Evolutionary conservation across 2,329 filamentous ascomycete species (phyloP), one percentile per base, ranked within the genome.

Genomic region (Stemphylium beticola): DNA sequence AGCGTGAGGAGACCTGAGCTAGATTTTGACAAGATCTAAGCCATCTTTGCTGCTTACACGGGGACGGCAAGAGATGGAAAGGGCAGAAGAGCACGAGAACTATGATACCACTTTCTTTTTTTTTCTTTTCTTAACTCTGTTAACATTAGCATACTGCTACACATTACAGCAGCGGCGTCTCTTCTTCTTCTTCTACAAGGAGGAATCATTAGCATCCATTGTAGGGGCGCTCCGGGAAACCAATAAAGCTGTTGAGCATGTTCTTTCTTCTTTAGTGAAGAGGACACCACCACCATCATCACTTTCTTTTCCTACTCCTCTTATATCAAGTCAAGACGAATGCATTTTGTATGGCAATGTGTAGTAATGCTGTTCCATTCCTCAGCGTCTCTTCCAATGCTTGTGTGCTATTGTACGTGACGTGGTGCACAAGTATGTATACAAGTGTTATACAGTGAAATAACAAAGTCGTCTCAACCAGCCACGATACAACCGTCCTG

Each of bases 81-180:
- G 34, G 39, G 33, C 26, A 17, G 39, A 34, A 24, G 18, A 31
- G 46, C 24, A 54, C 53, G 33, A 53, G 48, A 47, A 60, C 59
- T 50, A 68, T 72, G 70, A 74, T 73, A 74, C 71, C 70, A 71
- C 55, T 69, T 67, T 67, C 53, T 53, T 57, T 57, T 55, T 57
- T 55, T 39, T 22, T 33, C n/a, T 49, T 39, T 52, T 50, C 39
- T 38, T 58, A 37, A 34, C 22, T 33, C 41, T 47, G 40, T 45
- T 18, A 17, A 40, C 17, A 50, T 45, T 15, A 53, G 44, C 38
- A 50, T 56, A 58, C 48, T 58, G 53, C 38, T 49, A 26, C 20
- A 41, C 18, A 44, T 4, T 17, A 38, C 26, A 20, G 45, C 57
- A 57, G 45, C 15, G 58, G 51, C 55, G 54, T 53, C 53, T 39